Evolutionary conservation across 129 eudicot genomes (phyloP).

Genomic region (Chrysanthemum seticuspe): DNA sequence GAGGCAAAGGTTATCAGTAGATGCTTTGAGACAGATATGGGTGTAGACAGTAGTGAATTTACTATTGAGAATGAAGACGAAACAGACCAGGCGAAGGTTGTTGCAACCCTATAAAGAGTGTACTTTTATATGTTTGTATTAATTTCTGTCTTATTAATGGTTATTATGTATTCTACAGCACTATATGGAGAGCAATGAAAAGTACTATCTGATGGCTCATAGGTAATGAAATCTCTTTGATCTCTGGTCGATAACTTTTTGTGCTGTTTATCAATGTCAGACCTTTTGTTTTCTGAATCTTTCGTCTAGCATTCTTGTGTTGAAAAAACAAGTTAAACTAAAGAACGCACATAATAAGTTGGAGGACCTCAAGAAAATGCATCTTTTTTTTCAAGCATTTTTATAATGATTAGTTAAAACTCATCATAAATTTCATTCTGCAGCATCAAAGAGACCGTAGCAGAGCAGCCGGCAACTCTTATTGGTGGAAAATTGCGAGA

Average conservation of each 20-base stretch:
- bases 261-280: background rate
- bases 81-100: conserved; percentile 94
- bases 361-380: background rate
- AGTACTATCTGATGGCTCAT: conserved; percentile 96
- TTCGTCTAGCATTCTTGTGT: background rate
- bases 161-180: conserved; percentile 55
- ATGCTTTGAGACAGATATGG: conserved; percentile 67
- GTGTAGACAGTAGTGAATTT: conserved; percentile 55
- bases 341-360: background rate
- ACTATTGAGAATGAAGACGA: conserved; percentile 78
- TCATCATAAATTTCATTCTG: conserved; percentile 32
- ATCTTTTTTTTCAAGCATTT: background rate
- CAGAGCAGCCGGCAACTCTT: conserved; percentile 79
- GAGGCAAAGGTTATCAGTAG: conserved; percentile 72
- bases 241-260: background rate
- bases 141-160: conserved; percentile 19
- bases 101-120: conserved; percentile 11
- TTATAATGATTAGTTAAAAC: conserved; percentile 10
- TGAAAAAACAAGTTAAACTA: background rate
- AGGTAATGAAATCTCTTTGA: conserved; percentile 49
- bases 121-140: background rate
- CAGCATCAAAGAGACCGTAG: conserved; percentile 84
- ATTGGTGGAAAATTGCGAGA: conserved; percentile 91
- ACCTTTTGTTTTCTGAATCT: conserved; percentile 1
- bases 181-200: conserved; percentile 96